A percentile compares a stretch with the other conserved stretches of the same genome.
These are phyloP conservation scores for Cordia subcordata DNA, from an alignment of 257 asterid species.

Conservation along the genomic window DNA sequence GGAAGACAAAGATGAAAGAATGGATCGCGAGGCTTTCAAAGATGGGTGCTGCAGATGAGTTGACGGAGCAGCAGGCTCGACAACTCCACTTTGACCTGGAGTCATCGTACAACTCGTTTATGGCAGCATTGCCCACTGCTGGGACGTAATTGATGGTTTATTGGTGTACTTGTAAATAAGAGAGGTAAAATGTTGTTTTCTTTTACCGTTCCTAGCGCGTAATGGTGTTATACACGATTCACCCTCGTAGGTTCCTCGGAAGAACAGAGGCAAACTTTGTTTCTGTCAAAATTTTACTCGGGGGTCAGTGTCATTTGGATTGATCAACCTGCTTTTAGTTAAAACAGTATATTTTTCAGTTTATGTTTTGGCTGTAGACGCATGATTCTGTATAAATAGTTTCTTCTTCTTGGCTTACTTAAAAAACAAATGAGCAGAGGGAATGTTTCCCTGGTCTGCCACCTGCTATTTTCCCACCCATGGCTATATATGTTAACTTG, in stretches of 20 bases:
- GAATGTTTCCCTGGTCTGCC: too few relatives aligned
- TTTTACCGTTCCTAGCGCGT: background rate
- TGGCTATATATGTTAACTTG: too few relatives aligned
- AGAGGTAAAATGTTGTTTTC: slow-evolving; percentile 10
- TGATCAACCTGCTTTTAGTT: too few relatives aligned
- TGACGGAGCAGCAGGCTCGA: slow-evolving; percentile 96
- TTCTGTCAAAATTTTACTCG: too few relatives aligned
- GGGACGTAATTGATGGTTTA: slow-evolving; percentile 42
- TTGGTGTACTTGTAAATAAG: slow-evolving; percentile 36
- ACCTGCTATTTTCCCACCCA: too few relatives aligned
- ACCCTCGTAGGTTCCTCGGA: too few relatives aligned
- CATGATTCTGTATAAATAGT: background rate
- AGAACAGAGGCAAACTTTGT: too few relatives aligned
- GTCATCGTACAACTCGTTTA: slow-evolving; percentile 87
- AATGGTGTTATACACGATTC: background rate
- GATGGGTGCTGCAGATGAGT: slow-evolving; percentile 95
- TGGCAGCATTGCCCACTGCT: slow-evolving; percentile 81
- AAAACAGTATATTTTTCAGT: too few relatives aligned
- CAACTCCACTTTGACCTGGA: slow-evolving; percentile 94
- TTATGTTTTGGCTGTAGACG: too few relatives aligned
- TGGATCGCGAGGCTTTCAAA: slow-evolving; percentile 83
- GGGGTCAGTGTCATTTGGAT: too few relatives aligned
- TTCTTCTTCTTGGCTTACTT: background rate
- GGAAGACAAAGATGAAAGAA: slow-evolving; percentile 87
- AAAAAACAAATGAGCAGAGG: background rate